A percentile compares a stretch with the other conserved stretches of the same genome.
phyloP scores from a whole-genome alignment of 208 protist genomes.

The Dictyostelium gargantuum region DNA sequence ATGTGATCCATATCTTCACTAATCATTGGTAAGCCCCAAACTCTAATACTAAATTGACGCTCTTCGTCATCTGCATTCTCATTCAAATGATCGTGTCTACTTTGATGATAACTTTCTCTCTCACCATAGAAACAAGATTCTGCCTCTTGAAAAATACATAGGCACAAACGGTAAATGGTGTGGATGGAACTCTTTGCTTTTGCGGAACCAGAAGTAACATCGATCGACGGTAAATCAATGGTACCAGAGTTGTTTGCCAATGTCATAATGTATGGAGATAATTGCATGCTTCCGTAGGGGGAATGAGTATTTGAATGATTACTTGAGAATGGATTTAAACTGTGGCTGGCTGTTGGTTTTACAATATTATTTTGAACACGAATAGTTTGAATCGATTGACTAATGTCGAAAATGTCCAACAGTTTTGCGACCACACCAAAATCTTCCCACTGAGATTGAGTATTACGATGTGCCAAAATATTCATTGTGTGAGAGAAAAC shows the following conservation, averaged over 20 bases:
- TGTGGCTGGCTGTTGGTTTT: not conserved
- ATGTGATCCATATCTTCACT: conserved; percentile 47
- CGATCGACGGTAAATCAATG: conserved; percentile 18
- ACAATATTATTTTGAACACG: not conserved
- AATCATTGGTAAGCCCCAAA: conserved; percentile 45
- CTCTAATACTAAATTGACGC: not conserved
- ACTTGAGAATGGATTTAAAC: not conserved
- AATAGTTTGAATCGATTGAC: conserved; percentile 41
- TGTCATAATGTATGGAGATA: conserved; percentile 6
- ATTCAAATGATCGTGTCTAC: not conserved
- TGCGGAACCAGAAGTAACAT: not conserved
- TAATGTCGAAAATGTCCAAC: conserved; percentile 48
- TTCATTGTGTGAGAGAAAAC: conserved; percentile 59
- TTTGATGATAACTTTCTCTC: not conserved
- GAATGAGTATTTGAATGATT: not conserved
- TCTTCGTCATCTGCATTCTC: not conserved
- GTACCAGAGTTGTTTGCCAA: not conserved
- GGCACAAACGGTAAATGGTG: not conserved
- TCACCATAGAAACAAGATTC: conserved; percentile 33
- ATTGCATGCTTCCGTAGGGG: not conserved
- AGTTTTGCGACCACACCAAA: conserved; percentile 43
- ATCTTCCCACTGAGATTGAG: conserved; percentile 59
- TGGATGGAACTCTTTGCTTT: not conserved
- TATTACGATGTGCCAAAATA: conserved; percentile 42
- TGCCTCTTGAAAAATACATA: conserved; percentile 53